These are phyloP conservation scores for Fusarium circinatum DNA, from an alignment of 2,329 filamentous ascomycete genomes.

Conservation along the genomic window DNA sequence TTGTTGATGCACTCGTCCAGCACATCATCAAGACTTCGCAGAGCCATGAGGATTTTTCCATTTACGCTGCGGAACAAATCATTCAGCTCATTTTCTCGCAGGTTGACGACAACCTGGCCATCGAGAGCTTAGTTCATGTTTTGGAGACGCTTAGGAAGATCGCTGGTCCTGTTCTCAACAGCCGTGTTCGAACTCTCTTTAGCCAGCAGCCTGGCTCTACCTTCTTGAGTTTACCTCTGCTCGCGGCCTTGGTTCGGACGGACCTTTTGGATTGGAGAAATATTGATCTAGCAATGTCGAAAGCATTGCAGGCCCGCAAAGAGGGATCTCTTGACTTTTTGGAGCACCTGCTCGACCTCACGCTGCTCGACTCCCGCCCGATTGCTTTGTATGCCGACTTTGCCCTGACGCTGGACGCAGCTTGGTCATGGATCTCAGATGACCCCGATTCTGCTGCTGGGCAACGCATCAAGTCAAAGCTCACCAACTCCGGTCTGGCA, in stretches of 20 bases:
- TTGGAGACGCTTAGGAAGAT: slow-evolving; percentile 70
- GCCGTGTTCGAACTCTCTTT: slow-evolving; percentile 66
- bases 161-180: slow-evolving; percentile 63
- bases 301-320: slow-evolving; percentile 76
- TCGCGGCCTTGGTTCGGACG: slow-evolving; percentile 66
- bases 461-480: slow-evolving; percentile 76
- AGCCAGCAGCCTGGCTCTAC: slow-evolving; percentile 65
- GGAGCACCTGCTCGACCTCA: slow-evolving; percentile 80
- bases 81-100: slow-evolving; percentile 65
- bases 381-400: slow-evolving; percentile 87
- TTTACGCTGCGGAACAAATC: slow-evolving; percentile 69
- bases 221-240: slow-evolving; percentile 67
- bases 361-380: slow-evolving; percentile 81
- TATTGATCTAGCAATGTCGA: slow-evolving; percentile 77
- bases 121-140: slow-evolving; percentile 71
- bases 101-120: slow-evolving; percentile 64
- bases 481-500: slow-evolving; percentile 53
- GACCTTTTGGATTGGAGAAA: slow-evolving; percentile 71
- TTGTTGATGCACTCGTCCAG: slow-evolving; percentile 70
- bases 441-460: slow-evolving; percentile 72
- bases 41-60: slow-evolving; percentile 68
- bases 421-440: slow-evolving; percentile 83
- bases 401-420: slow-evolving; percentile 80
- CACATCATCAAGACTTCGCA: slow-evolving; percentile 72
- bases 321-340: slow-evolving; percentile 80